phyloP scores from a whole-genome alignment of 2,329 filamentous ascomycete species.

The Talaromyces sp. region DNA sequence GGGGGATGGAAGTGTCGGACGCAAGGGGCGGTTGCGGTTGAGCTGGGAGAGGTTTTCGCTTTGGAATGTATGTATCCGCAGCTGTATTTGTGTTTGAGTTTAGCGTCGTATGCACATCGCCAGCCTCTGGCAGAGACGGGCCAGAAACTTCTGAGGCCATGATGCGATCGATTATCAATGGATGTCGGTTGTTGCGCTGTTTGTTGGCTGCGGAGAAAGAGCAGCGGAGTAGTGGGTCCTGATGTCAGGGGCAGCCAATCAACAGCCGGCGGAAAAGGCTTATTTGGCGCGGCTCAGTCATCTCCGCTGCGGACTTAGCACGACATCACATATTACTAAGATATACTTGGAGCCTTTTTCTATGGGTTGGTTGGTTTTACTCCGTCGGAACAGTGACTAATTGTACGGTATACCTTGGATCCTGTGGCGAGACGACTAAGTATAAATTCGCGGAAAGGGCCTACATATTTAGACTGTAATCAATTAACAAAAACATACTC shows the following conservation, averaged over 20 bases:
- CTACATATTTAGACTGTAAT: not conserved
- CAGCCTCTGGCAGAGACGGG: not conserved
- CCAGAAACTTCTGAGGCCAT: not conserved
- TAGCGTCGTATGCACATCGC: not conserved
- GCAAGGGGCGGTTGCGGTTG: not conserved
- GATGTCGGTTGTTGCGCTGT: not conserved
- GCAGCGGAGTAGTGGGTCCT: not conserved
- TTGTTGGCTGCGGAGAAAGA: not conserved
- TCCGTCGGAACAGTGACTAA: slow-evolving; percentile 6
- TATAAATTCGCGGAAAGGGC: not conserved
- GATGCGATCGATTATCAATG: not conserved
- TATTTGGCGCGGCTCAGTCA: not conserved
- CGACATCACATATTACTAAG: not conserved
- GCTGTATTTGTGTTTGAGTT: not conserved
- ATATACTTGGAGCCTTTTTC: not conserved
- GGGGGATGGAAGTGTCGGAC: not conserved
- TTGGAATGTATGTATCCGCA: not conserved
- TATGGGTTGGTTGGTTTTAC: not conserved
- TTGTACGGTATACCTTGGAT: not conserved
- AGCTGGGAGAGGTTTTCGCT: slow-evolving; percentile 9
- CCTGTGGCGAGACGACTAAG: not conserved
- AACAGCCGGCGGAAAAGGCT: not conserved
- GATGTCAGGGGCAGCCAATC: not conserved
- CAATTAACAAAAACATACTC: not conserved
- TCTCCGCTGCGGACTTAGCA: not conserved